Base-by-base conservation (phyloP, 1,284 basidiomycete genomes). In the Cutaneotrichosporon sp. region DNA sequence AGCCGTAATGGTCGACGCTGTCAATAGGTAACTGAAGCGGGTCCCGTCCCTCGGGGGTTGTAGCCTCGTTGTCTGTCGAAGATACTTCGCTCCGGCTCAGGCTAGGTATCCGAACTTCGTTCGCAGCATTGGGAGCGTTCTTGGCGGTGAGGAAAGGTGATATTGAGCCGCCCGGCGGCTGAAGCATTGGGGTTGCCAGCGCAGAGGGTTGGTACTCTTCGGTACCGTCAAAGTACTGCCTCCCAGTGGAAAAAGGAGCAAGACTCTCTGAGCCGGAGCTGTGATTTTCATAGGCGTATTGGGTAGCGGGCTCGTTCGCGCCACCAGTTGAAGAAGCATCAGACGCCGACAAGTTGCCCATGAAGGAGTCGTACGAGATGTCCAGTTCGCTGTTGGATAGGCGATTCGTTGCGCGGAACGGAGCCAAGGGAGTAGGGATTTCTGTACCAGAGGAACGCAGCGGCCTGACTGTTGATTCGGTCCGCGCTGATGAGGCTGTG, bases 81-180 rank as follows among this genome's bases (percentile, higher is more conserved):
- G 76, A 76, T 1, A 75, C 49, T 38, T 78, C 76, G 61, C 75
- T 78, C 11, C 73, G 66, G 10, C 75, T 72, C n/a, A 79, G 65
- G 58, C 77, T 79, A 2, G 77, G 77, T 21, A 79, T 71, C 1
- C 67, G 67, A 21, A 31, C 31, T 10, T 53, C 51, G 30, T 53
- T 31, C 14, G 11, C 18, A 1, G 51, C 7, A 7, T 34, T 53
- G 31, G 51, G 51, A n/a, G 51, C 34, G 7, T 53, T 32, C 18
- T 53, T 14, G 18, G 8, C 5, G 31, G 18, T 10, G 9, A n/a
- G 18, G 18, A 31, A 32, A 16, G 51, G 30, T 18, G 51, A 31
- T 18, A 13, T 18, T 5, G 51, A n/a, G 18, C 14, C 11, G 5
- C 26, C 4, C 3, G 51, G 30, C 22, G 9, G 26, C 8, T 22